Percentiles rank a stretch among this genome's conserved stretches.
Conservation (phyloP, 495 filamentous ascomycete genomes). For the Aspergillus egyptiacus region DNA sequence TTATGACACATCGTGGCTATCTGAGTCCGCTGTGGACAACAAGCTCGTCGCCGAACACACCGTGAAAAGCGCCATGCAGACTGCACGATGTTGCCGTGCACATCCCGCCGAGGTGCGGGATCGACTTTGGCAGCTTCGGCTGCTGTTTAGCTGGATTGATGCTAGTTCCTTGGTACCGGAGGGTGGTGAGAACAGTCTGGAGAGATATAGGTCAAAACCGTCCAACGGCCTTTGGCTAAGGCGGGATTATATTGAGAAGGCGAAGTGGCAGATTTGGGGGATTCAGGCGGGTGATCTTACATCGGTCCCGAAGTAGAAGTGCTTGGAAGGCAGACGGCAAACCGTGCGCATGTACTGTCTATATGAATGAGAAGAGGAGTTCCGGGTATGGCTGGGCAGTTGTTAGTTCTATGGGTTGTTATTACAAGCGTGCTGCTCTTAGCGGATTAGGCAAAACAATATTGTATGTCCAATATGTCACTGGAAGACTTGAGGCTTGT, state of each 20-base stretch:
- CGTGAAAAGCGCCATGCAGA: constrained; percentile 50
- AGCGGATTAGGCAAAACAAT: no score
- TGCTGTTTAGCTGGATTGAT: constrained; percentile 82
- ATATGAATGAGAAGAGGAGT: neutral
- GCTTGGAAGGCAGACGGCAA: neutral
- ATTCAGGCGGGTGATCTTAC: constrained; percentile 57
- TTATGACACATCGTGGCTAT: constrained; percentile 37
- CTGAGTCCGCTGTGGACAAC: constrained; percentile 69
- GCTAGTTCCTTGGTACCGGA: constrained; percentile 16
- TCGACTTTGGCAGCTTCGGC: constrained; percentile 63
- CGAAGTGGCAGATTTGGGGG: constrained; percentile 45
- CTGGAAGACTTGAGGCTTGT: no score
- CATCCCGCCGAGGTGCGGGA: constrained; percentile 48
- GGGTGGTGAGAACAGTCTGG: neutral
- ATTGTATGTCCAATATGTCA: no score
- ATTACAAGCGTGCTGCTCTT: neutral
- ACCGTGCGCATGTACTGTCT: neutral
- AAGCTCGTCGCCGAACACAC: constrained; percentile 63
- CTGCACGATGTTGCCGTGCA: constrained; percentile 29
- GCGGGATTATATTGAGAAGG: constrained; percentile 39
- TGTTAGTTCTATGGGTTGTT: neutral
- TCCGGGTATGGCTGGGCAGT: neutral
- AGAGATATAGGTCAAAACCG: constrained; percentile 16
- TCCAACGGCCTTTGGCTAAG: constrained; percentile 35
- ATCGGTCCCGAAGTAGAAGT: neutral